phyloP scores from a whole-genome alignment of 495 filamentous ascomycete genomes.

The Massariosphaeria phaeospora region DNA sequence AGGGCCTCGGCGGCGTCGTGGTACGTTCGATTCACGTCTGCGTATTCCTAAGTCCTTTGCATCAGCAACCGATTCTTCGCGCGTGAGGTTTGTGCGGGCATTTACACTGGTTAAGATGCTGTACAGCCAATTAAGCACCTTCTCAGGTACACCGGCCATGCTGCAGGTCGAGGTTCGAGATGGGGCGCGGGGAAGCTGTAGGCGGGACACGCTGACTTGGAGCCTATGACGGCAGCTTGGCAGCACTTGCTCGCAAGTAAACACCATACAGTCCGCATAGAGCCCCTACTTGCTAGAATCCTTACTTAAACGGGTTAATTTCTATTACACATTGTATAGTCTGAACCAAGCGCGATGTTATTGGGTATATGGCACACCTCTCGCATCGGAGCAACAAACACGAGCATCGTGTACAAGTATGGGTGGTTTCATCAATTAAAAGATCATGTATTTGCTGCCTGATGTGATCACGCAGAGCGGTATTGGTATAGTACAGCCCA shows the following conservation, averaged over 20 bases:
- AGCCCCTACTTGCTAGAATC: too few species aligned
- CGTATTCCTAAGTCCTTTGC: constrained; percentile 66
- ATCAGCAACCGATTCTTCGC: constrained; percentile 7
- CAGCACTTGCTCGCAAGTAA: too few species aligned
- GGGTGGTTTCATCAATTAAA: too few species aligned
- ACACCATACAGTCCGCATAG: too few species aligned
- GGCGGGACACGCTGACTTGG: too few species aligned
- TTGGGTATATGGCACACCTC: too few species aligned
- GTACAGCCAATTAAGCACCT: constrained; percentile 91
- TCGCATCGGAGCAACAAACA: too few species aligned
- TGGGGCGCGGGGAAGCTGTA: constrained; percentile 26
- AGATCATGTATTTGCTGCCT: not conserved
- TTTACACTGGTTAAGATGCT: constrained; percentile 76
- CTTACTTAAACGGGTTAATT: too few species aligned
- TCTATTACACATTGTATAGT: too few species aligned
- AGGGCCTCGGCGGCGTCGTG: constrained; percentile 81
- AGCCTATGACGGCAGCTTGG: too few species aligned
- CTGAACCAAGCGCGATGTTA: too few species aligned
- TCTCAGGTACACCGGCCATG: constrained; percentile 78
- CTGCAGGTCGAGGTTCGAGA: constrained; percentile 8
- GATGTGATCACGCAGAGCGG: not conserved
- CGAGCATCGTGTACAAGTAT: too few species aligned
- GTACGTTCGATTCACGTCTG: constrained; percentile 85
- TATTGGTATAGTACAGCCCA: constrained; percentile 19
- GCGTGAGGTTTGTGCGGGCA: not conserved